Evolutionary conservation across 495 filamentous ascomycete genomes (phyloP).

Genomic region (Penicillium desertorum): DNA sequence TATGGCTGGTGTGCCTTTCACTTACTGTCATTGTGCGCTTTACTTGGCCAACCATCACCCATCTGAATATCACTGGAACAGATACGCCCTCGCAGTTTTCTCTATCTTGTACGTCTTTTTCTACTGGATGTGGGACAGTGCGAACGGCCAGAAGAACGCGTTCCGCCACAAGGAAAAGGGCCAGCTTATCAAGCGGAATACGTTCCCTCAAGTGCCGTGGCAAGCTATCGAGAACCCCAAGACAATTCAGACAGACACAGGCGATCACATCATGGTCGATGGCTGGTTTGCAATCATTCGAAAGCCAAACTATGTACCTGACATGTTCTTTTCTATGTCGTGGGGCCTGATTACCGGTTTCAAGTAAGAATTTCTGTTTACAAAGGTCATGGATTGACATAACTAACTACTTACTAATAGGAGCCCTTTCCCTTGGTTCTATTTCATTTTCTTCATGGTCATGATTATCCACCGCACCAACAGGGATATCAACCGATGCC

Average conservation of each 20-base stretch:
- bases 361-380: constrained; percentile 20
- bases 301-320: constrained; percentile 91
- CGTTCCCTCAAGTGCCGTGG: constrained; percentile 91
- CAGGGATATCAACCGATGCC: constrained; percentile 79
- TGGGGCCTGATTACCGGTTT: constrained; percentile 66
- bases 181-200: constrained; percentile 64
- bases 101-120: constrained; percentile 72
- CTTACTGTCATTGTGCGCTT: constrained; percentile 92
- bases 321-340: constrained; percentile 73
- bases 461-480: constrained; percentile 89
- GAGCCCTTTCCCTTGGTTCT: constrained; percentile 82
- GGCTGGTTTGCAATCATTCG: constrained; percentile 90
- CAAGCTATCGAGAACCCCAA: constrained; percentile 72
- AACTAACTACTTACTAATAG: constrained; percentile 2
- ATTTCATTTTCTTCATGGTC: constrained; percentile 77
- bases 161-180: constrained; percentile 82
- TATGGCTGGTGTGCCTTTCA: constrained; percentile 87
- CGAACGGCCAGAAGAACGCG: constrained; percentile 89
- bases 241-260: constrained; percentile 69
- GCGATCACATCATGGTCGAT: constrained; percentile 78
- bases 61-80: constrained; percentile 71
- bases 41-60: constrained; percentile 87
- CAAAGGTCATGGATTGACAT: background rate
- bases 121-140: constrained; percentile 89
- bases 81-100: constrained; percentile 57